Evolutionary conservation across 2,329 filamentous ascomycete genomes (phyloP), one percentile per base, ranked within the genome.

Genomic region (Aureobasidium sp.): DNA sequence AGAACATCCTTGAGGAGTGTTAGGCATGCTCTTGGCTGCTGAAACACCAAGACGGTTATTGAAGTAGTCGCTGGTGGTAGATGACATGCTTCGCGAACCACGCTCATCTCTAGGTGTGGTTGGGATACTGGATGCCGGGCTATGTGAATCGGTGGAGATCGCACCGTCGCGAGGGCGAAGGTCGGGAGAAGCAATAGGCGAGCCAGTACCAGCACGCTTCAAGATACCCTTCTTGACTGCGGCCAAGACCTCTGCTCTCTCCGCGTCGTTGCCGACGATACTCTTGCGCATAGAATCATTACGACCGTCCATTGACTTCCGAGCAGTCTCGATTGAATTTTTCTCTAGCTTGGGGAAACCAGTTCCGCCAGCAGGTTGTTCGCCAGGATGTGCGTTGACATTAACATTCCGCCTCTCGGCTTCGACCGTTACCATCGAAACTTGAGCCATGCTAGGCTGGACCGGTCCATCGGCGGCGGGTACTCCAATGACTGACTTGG

Each of bases 351-450:
- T 90, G 29, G 92, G 92, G 70, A 92, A 96, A 4, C 88, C 88
- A 23, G 89, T 92, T 46, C 86, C 89, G 27, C 88, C 88, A 48
- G 84, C 86, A 55, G 79, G 78, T 62, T 89, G 84, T 3, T 88
- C 83, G 65, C 85, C 82, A 1, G 87, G 84, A 65, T 90, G 83
- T 1, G 82, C 80, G 63, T 88, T 91, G 50, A 91, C 87, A 67
- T 94, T 91, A 63, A 94, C 87, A 65, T 80, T 87, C 68, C 95
- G 90, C 58, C 91, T 84, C 76, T 97, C 93, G 1, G 93, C 94
- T 76, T 99, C 94, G 5, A 94, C 91, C 9, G 90, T 97, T 57
- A 99, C 88, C 85, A 96, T 95, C 0, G 94, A 96, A 1, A 99
- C 89, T 65, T 91, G 84, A n/a, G 90, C 89, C 64, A 89, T 83